Evolutionary conservation across 164 flowering plant species (phyloP).

Genomic region (Magnolia sinica): DNA sequence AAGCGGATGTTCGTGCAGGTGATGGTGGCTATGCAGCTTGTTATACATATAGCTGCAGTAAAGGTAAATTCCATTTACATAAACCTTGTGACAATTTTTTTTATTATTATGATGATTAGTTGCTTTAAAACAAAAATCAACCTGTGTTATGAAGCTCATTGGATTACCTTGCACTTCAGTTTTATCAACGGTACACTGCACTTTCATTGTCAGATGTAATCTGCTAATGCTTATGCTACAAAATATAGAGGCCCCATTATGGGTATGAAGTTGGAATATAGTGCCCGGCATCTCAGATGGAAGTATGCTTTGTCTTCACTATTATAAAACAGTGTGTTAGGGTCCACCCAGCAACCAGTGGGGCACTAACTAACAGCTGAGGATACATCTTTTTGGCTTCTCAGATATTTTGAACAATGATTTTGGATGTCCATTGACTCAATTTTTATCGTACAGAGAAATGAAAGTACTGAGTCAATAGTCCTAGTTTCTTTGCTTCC

Average conservation of each 20-base stretch:
- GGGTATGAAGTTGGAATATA: background rate
- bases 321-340: background rate
- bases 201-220: background rate
- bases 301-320: background rate
- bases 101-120: background rate
- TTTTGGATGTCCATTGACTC: background rate
- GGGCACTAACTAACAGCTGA: background rate
- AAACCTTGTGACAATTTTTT: background rate
- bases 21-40: conserved; percentile 92
- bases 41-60: conserved; percentile 97
- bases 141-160: background rate
- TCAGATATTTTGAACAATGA: background rate
- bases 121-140: background rate
- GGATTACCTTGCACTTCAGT: background rate
- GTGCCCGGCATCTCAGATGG: background rate
- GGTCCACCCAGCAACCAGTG: background rate
- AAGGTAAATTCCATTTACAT: conserved; percentile 47
- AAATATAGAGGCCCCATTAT: background rate
- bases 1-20: conserved; percentile 87
- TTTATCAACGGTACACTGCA: background rate
- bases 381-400: background rate
- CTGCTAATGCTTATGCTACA: background rate
- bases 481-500: too few species aligned
- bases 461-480: too few species aligned
- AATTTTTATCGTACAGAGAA: too few species aligned